Evolutionary conservation across 805 yeast genomes (phyloP).

Genomic region (Saccharomycopsis microspora): DNA sequence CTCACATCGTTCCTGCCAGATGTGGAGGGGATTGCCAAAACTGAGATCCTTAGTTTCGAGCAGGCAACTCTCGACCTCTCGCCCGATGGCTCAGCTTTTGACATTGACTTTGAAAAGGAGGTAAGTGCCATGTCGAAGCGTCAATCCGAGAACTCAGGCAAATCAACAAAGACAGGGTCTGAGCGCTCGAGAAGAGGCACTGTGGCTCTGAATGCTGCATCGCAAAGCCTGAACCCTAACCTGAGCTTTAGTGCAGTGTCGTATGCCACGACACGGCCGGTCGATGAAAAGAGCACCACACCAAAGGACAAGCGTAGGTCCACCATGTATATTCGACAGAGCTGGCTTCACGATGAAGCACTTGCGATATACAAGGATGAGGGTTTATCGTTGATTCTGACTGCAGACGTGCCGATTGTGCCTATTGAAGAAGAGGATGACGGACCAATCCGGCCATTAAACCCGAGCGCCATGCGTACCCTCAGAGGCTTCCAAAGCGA

Average conservation of each 20-base stretch:
- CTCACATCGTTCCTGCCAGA: constrained; percentile 15
- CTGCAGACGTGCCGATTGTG: neutral
- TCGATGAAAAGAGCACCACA: neutral
- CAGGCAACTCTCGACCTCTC: neutral
- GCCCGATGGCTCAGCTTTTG: constrained; percentile 1
- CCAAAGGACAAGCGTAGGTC: constrained; percentile 8
- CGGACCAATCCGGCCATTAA: neutral
- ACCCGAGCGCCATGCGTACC: too few relatives aligned
- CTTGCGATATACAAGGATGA: constrained; percentile 10
- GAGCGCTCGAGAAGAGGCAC: neutral
- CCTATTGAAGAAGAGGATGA: neutral
- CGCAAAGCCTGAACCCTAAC: neutral
- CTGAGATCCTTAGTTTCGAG: constrained; percentile 8
- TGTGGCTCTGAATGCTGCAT: neutral
- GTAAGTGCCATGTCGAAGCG: neutral
- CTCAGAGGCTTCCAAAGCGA: too few relatives aligned
- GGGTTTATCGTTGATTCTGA: neutral
- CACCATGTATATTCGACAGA: constrained; percentile 14
- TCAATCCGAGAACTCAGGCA: neutral
- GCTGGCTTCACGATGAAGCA: constrained; percentile 16
- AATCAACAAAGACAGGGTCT: neutral
- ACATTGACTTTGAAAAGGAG: constrained; percentile 14
- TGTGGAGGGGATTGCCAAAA: constrained; percentile 1
- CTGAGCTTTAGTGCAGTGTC: constrained; percentile 7
- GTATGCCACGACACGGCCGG: constrained; percentile 7